phyloP scores from a whole-genome alignment of 2,329 filamentous ascomycete genomes.

The Ophiostoma himal-ulmi region DNA sequence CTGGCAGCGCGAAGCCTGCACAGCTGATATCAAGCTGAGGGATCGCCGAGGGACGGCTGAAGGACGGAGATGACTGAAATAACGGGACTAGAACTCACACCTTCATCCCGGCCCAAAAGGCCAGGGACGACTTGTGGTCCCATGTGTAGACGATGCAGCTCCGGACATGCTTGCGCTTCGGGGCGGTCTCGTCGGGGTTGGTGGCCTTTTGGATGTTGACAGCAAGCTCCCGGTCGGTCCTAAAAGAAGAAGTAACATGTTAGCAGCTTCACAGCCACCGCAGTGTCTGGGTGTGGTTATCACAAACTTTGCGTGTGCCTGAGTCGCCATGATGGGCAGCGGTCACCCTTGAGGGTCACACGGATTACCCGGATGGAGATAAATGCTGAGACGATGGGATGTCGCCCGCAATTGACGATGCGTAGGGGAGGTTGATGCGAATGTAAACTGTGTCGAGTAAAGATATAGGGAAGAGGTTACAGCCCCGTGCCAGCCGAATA shows the following conservation, averaged over 20 bases:
- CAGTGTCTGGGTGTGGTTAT: too few species aligned
- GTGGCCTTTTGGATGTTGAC: slow-evolving; percentile 68
- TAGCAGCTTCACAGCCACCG: neutral
- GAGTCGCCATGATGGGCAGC: slow-evolving; percentile 25
- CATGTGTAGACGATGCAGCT: slow-evolving; percentile 98
- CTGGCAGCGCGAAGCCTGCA: neutral
- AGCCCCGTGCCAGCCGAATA: slow-evolving; percentile 11
- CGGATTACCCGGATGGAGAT: slow-evolving; percentile 18
- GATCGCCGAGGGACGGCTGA: too few species aligned
- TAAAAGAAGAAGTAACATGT: slow-evolving; percentile 31
- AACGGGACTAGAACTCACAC: slow-evolving; percentile 51
- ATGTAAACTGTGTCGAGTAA: neutral
- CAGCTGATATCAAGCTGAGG: neutral
- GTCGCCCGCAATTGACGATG: slow-evolving; percentile 18
- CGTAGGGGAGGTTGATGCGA: neutral
- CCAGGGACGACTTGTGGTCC: slow-evolving; percentile 92
- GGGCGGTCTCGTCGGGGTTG: slow-evolving; percentile 60
- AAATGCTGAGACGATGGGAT: neutral
- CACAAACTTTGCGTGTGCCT: slow-evolving; percentile 26
- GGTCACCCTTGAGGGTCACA: slow-evolving; percentile 1
- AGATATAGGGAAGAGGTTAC: neutral
- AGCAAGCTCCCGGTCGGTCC: slow-evolving; percentile 62
- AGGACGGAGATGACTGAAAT: neutral
- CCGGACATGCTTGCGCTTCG: slow-evolving; percentile 87
- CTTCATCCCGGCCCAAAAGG: slow-evolving; percentile 98